Conservation (phyloP, 148 eudicot genomes). For the Dianthus caryophyllus region DNA sequence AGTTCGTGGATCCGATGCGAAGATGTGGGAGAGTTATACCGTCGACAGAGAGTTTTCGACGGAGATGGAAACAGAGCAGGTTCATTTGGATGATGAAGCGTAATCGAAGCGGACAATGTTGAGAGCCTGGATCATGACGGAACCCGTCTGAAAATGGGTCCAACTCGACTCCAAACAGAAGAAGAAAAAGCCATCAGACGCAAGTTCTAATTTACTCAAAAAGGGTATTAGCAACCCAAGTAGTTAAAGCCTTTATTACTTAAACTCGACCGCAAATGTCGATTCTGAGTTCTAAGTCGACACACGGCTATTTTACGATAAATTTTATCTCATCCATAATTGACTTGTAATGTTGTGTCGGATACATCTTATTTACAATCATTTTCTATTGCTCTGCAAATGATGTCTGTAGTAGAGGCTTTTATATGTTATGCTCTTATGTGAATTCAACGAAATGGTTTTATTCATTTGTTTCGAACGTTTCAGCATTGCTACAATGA, state of each 20-base stretch:
- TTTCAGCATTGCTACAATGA: not conserved
- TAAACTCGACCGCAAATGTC: not conserved
- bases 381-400: too few species aligned
- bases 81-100: slow-evolving; percentile 58
- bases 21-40: slow-evolving; percentile 89
- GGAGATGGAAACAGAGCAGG: slow-evolving; percentile 61
- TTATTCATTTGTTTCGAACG: slow-evolving; percentile 16
- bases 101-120: slow-evolving; percentile 47
- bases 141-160: slow-evolving; percentile 43
- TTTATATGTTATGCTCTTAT: slow-evolving; percentile 4
- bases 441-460: slow-evolving; percentile 17
- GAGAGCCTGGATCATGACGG: slow-evolving; percentile 58
- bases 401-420: not conserved
- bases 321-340: not conserved
- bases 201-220: slow-evolving; percentile 73
- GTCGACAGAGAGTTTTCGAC: slow-evolving; percentile 54
- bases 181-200: slow-evolving; percentile 77
- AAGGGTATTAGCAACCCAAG: slow-evolving; percentile 60
- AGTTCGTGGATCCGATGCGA: slow-evolving; percentile 43
- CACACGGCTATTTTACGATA: not conserved
- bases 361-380: not conserved
- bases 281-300: not conserved
- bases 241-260: slow-evolving; percentile 20
- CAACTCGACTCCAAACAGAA: slow-evolving; percentile 63
- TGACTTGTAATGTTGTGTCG: not conserved